Evolutionary conservation across 805 yeast species (phyloP).

Genomic region (Ogataea pignaliae): DNA sequence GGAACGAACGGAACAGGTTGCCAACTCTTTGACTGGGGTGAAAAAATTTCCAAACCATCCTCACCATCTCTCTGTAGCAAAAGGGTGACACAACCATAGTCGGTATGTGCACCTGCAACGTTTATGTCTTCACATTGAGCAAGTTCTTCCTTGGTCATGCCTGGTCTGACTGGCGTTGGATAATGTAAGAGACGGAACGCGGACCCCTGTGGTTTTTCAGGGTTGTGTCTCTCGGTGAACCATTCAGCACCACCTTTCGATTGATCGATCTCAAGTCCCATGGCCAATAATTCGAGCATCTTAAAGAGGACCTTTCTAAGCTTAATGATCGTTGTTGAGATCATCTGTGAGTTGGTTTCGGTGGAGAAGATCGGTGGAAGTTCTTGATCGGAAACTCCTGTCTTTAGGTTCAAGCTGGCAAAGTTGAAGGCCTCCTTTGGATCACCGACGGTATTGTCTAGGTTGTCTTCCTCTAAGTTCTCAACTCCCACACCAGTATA

Average conservation of each 20-base stretch:
- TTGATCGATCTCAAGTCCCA: constrained; percentile 59
- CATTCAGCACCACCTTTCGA: constrained; percentile 48
- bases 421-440: constrained; percentile 61
- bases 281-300: constrained; percentile 53
- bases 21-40: constrained; percentile 57
- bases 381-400: constrained; percentile 39
- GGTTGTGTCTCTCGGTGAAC: constrained; percentile 58
- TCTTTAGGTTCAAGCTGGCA: constrained; percentile 45
- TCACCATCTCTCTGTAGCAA: constrained; percentile 66
- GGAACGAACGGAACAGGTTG: constrained; percentile 59
- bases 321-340: constrained; percentile 38
- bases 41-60: constrained; percentile 67
- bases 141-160: constrained; percentile 42
- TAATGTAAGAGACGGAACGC: constrained; percentile 69
- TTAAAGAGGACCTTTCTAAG: constrained; percentile 45
- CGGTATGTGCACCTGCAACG: constrained; percentile 82
- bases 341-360: constrained; percentile 36
- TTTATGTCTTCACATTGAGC: constrained; percentile 31
- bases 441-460: constrained; percentile 37
- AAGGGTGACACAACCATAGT: constrained; percentile 72
- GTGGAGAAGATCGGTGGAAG: constrained; percentile 52
- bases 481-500: constrained; percentile 38
- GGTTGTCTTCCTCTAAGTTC: constrained; percentile 35
- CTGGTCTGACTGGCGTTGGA: constrained; percentile 51
- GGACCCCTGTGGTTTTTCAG: constrained; percentile 50